phyloP scores from a whole-genome alignment of 2,329 filamentous ascomycete genomes.

The Colletotrichum sidae region DNA sequence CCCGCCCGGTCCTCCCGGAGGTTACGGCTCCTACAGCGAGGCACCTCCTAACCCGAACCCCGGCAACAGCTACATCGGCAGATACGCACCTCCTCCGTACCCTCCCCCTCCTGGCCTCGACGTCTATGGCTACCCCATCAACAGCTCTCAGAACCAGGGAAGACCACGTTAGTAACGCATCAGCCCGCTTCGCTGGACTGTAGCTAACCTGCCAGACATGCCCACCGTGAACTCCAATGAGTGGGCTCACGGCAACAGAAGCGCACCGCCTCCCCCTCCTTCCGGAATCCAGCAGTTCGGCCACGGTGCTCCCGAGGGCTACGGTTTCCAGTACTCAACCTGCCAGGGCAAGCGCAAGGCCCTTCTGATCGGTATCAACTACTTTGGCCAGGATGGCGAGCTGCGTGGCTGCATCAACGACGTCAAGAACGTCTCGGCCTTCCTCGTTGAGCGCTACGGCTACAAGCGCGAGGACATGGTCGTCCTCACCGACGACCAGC shows the following conservation, averaged over 20 bases:
- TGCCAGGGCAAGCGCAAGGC: conserved; percentile 81
- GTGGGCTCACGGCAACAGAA: conserved; percentile 46
- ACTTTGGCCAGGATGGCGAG: conserved; percentile 78
- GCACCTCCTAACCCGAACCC: conserved; percentile 39
- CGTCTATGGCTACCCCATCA: conserved; percentile 59
- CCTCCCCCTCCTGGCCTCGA: conserved; percentile 58
- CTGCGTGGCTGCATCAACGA: conserved; percentile 85
- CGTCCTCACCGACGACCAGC: conserved; percentile 80
- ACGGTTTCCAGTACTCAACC: conserved; percentile 81
- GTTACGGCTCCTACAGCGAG: conserved; percentile 43
- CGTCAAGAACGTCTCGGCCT: conserved; percentile 79
- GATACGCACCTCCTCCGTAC: conserved; percentile 47
- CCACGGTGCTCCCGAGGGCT: conserved; percentile 74
- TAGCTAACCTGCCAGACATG: conserved; percentile 32
- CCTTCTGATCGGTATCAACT: conserved; percentile 84
- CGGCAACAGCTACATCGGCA: conserved; percentile 39
- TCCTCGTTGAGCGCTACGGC: conserved; percentile 74
- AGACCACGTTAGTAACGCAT: conserved; percentile 25
- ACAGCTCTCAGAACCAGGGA: conserved; percentile 37
- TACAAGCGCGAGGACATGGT: conserved; percentile 87
- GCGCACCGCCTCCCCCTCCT: conserved; percentile 57
- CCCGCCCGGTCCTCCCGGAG: conserved; percentile 39
- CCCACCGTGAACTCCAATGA: conserved; percentile 42
- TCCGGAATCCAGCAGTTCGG: conserved; percentile 68
- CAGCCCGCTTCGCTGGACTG: not conserved